Percentiles rank a stretch among this genome's conserved stretches.
Evolutionary conservation across 2,329 filamentous ascomycete species (phyloP).

Genomic region (Nemania sp.): DNA sequence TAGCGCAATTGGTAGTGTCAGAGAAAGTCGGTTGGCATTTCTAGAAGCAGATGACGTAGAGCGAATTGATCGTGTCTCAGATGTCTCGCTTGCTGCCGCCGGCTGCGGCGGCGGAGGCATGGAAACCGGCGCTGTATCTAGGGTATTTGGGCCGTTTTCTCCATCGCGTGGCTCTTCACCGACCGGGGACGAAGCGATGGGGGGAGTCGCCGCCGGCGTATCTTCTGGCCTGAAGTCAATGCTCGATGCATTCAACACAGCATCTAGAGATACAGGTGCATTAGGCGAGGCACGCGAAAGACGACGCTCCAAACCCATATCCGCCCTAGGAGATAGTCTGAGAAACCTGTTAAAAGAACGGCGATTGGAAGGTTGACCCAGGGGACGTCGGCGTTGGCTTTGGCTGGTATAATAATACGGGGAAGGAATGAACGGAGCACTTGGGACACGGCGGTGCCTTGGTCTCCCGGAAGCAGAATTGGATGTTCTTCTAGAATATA

Average conservation of each 20-base stretch:
- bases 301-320: slow-evolving; percentile 49
- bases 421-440: slow-evolving; percentile 46
- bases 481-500: slow-evolving; percentile 47
- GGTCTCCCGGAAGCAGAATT: slow-evolving; percentile 44
- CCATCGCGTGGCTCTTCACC: slow-evolving; percentile 29
- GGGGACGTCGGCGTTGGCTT: slow-evolving; percentile 39
- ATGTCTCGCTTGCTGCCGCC: slow-evolving; percentile 53
- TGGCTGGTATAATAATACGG: slow-evolving; percentile 17
- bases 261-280: slow-evolving; percentile 46
- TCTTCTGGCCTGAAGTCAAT: slow-evolving; percentile 40
- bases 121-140: slow-evolving; percentile 48
- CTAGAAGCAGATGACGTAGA: slow-evolving; percentile 66
- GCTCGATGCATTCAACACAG: slow-evolving; percentile 44
- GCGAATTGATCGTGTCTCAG: slow-evolving; percentile 61
- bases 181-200: slow-evolving; percentile 37
- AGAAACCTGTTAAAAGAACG: slow-evolving; percentile 40
- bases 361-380: slow-evolving; percentile 36
- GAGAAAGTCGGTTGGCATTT: slow-evolving; percentile 68
- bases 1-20: slow-evolving; percentile 71
- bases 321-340: slow-evolving; percentile 39
- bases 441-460: slow-evolving; percentile 47
- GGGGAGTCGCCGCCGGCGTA: slow-evolving; percentile 27
- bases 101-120: slow-evolving; percentile 54
- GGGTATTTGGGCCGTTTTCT: slow-evolving; percentile 39
- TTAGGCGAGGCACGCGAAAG: slow-evolving; percentile 44